Evolutionary conservation across 495 filamentous ascomycete species (phyloP), one percentile per base, ranked within the genome.

Genomic region (Penicillium odoratum): DNA sequence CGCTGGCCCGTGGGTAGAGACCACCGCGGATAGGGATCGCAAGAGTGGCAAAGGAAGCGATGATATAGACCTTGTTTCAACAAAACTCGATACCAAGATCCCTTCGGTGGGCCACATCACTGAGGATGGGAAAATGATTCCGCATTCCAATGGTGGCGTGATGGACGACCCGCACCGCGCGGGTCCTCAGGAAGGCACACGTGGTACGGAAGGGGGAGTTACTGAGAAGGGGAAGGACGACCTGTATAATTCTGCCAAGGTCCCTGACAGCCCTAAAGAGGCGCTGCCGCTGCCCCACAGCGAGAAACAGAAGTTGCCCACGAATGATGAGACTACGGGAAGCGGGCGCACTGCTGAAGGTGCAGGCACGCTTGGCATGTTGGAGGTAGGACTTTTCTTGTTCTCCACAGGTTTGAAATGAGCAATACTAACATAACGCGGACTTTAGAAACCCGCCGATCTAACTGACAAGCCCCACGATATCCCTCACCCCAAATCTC

Each of bases 151-250:
- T 61, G 88, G 93, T 69, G 90, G 92, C 13, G 92, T 96, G 18
- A 97, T 96, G 92, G 87, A 94, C 64, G 91, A 96, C 69, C 88
- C 85, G 44, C 74, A 89, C 65, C 79, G 91, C 49, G 65, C 74
- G 15, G 81, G 83, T 31, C 89, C 92, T 8, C 93, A 91, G 66
- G 80, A 90, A 65, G 92, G 92, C 26, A 93, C 91, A 43, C 88
- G 90, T 10, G 92, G 92, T 9, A 94, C 89, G 0, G 89, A 90
- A 62, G 91, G 91, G 28, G 92, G 92, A 21, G 88, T 96, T 18
- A 90, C 87, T 55, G 88, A 90, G 66, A 96, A 96, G 74, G 82
- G 84, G 48, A 91, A 88, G 69, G 86, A 86, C 40, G 79, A 81
- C 25, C 86, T 85, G 53, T 78, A 78, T 46, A 74, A 83, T 53